Evolutionary conservation across 108 stramenopile species (phyloP).

Genomic region (Cyclostephanos invisitatus): DNA sequence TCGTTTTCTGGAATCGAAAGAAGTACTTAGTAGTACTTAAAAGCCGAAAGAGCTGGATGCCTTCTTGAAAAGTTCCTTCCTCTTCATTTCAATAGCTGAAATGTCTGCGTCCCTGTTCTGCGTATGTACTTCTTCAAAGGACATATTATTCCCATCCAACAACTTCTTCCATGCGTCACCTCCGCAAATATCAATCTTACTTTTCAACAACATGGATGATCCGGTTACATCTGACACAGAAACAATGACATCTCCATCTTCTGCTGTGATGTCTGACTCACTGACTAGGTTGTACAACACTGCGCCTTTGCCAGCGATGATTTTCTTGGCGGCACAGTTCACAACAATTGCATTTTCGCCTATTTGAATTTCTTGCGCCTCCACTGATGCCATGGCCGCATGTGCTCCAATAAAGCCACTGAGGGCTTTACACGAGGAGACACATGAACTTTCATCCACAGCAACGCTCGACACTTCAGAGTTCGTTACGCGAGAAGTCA

Average conservation of each 20-base stretch:
- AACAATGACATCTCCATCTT: constrained; percentile 89
- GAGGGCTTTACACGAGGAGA: constrained; percentile 73
- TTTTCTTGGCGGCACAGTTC: constrained; percentile 94
- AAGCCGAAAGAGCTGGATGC: constrained; percentile 46
- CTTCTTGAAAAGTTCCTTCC: constrained; percentile 62
- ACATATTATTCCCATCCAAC: constrained; percentile 63
- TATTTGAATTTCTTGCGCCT: constrained; percentile 71
- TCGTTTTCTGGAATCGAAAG: no score
- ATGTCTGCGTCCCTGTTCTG: constrained; percentile 84
- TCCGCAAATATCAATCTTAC: constrained; percentile 79
- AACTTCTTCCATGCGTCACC: constrained; percentile 90
- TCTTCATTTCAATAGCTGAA: constrained; percentile 66
- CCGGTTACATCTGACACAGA: constrained; percentile 85
- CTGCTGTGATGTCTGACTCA: constrained; percentile 81
- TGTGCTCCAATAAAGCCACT: constrained; percentile 70
- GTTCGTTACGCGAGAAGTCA: constrained; percentile 55
- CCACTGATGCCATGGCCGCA: constrained; percentile 80
- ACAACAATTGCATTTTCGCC: constrained; percentile 93
- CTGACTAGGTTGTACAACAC: constrained; percentile 96
- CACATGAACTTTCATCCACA: constrained; percentile 59
- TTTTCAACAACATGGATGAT: constrained; percentile 62
- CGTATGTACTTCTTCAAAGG: constrained; percentile 89
- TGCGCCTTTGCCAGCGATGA: constrained; percentile 84
- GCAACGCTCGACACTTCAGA: constrained; percentile 52
- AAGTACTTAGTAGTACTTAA: constrained; percentile 9